Percentiles rank a stretch among this genome's conserved stretches.
Evolutionary conservation across 352 stramenopile genomes (phyloP).

Genomic region (Pythium rishiriense): DNA sequence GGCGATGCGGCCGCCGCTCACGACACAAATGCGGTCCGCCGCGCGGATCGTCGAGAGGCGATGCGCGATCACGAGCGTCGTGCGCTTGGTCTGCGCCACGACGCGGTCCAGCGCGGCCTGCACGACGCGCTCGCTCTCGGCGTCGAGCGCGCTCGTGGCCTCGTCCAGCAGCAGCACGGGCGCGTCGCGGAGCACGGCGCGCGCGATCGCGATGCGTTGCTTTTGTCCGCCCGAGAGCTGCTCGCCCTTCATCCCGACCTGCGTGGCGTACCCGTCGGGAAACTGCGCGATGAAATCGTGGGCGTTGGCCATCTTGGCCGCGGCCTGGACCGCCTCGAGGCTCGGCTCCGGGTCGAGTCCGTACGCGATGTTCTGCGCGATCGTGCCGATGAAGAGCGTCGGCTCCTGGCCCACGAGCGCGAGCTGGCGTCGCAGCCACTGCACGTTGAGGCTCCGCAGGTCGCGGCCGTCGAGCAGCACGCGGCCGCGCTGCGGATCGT

Average conservation of each 20-base stretch:
- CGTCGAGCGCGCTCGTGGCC: slow-evolving; percentile 61
- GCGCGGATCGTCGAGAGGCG: background rate
- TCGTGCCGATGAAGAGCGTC: background rate
- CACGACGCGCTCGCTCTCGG: background rate
- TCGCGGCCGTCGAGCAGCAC: slow-evolving; percentile 81
- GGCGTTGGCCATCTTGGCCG: slow-evolving; percentile 6
- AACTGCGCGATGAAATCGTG: slow-evolving; percentile 18
- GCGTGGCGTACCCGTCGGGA: slow-evolving; percentile 12
- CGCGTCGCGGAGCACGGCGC: slow-evolving; percentile 16
- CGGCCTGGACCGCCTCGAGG: slow-evolving; percentile 1
- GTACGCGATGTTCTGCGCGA: background rate
- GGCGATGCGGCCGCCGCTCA: background rate
- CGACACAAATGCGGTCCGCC: background rate
- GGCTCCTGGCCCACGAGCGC: slow-evolving; percentile 29
- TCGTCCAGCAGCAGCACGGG: slow-evolving; percentile 86
- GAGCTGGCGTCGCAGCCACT: slow-evolving; percentile 50
- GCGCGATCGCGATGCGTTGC: slow-evolving; percentile 90
- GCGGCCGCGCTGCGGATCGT: slow-evolving; percentile 44
- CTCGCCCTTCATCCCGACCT: slow-evolving; percentile 34
- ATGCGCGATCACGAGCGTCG: background rate
- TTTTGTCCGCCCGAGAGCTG: slow-evolving; percentile 76
- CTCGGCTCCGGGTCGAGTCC: background rate
- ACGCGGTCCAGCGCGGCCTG: background rate
- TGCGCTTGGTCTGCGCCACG: background rate
- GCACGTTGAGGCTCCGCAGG: slow-evolving; percentile 57